phyloP scores from a whole-genome alignment of 1,139 yeast genomes.

The Pichia cactophila region DNA sequence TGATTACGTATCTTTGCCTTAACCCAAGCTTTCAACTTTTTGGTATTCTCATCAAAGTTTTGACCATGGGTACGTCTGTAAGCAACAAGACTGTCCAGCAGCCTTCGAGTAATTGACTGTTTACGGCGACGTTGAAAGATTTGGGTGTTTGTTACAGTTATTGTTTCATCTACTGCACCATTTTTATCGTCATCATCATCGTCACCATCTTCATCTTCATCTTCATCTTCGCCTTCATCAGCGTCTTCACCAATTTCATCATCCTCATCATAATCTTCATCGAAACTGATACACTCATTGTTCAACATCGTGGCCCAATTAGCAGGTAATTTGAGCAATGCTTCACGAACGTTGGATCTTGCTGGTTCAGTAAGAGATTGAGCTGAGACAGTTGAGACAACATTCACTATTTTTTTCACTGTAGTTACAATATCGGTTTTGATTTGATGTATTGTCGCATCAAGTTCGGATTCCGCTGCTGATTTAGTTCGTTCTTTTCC shows the following conservation, averaged over 20 bases:
- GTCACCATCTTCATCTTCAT: slow-evolving; percentile 9
- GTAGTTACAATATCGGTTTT: slow-evolving; percentile 82
- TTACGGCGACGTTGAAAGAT: slow-evolving; percentile 13
- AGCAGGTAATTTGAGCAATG: slow-evolving; percentile 65
- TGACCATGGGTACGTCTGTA: slow-evolving; percentile 16
- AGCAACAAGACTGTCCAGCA: slow-evolving; percentile 22
- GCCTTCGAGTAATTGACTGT: slow-evolving; percentile 21
- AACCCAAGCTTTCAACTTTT: slow-evolving; percentile 21
- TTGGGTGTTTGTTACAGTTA: slow-evolving; percentile 10
- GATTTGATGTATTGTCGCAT: slow-evolving; percentile 33
- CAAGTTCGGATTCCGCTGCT: slow-evolving; percentile 9
- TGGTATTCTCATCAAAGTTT: slow-evolving; percentile 6
- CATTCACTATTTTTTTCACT: slow-evolving; percentile 77
- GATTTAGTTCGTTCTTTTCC: slow-evolving; percentile 4
- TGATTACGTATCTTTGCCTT: slow-evolving; percentile 23
- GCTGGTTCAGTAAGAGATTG: slow-evolving; percentile 76
- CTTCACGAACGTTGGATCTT: slow-evolving; percentile 72
- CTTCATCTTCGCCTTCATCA: slow-evolving; percentile 7
- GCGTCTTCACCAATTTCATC: slow-evolving; percentile 9
- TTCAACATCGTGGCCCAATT: slow-evolving; percentile 44
- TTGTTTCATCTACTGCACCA: slow-evolving; percentile 13
- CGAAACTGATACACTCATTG: slow-evolving; percentile 19
- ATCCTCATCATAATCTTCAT: slow-evolving; percentile 14
- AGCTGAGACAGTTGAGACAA: slow-evolving; percentile 79
- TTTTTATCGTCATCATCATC: slow-evolving; percentile 9